phyloP scores from a whole-genome alignment of 2,329 filamentous ascomycete genomes.

The Xylariomycetidae sp. region DNA sequence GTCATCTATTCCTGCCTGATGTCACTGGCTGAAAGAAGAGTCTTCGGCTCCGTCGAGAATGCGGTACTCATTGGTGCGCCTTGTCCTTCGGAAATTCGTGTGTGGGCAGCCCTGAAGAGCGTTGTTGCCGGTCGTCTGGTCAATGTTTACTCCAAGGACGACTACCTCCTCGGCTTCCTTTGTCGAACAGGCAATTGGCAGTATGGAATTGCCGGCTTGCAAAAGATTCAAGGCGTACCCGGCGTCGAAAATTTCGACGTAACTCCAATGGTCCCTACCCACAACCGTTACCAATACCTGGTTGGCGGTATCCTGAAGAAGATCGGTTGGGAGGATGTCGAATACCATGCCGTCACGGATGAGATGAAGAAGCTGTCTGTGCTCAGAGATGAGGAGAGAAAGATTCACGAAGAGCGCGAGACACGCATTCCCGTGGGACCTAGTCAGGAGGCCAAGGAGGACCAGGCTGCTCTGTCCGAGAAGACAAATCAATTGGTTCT shows the following conservation, averaged over 20 bases:
- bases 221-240: conserved; percentile 63
- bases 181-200: conserved; percentile 80
- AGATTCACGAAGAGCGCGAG: conserved; percentile 10
- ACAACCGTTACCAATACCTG: conserved; percentile 66
- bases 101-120: conserved; percentile 74
- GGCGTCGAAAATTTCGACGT: conserved; percentile 65
- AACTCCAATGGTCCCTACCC: conserved; percentile 61
- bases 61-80: conserved; percentile 82
- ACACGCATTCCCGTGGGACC: not conserved
- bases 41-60: conserved; percentile 79
- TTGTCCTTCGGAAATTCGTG: conserved; percentile 63
- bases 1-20: conserved; percentile 80
- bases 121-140: conserved; percentile 81
- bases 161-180: conserved; percentile 83
- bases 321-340: conserved; percentile 65
- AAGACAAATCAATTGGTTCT: too few species aligned
- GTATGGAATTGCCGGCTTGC: conserved; percentile 78
- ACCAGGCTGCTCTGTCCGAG: too few species aligned
- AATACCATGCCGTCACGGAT: conserved; percentile 30
- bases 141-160: conserved; percentile 84
- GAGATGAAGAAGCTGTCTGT: conserved; percentile 26
- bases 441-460: not conserved
- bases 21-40: conserved; percentile 68
- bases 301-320: conserved; percentile 62
- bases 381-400: conserved; percentile 20